Evolutionary conservation across 2,329 filamentous ascomycete species (phyloP), one percentile per base, ranked within the genome.

Genomic region (Ophiostoma montium): DNA sequence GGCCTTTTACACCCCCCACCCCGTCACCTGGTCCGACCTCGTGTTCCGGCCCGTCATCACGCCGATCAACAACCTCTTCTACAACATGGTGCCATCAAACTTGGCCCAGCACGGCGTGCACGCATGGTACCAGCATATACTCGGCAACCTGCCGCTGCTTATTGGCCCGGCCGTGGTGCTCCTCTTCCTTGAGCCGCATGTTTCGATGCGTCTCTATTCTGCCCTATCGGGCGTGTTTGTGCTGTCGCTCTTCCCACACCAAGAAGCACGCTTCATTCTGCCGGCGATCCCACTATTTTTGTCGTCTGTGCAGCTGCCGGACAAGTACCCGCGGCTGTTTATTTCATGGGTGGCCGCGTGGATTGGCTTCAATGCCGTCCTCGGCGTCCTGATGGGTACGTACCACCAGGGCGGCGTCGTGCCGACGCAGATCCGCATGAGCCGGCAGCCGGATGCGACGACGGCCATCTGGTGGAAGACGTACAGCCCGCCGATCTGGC

Each of bases 381-480:
- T 88, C 3, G 84, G 83, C 4, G 59, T 82, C 0, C 62, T 90
- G 43, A 88, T 89, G 82, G 85, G 85, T n/a, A 68, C 78, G 4
- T 90, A 86, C 59, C 85, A 90, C 62, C 85, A 90, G 65, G 85
- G 82, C 27, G 85, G 85, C 39, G 76, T 89, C 23, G 73, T 90
- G 1, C 82, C 84, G 0, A 79, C 78, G 7, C 85, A 90, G 58
- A 77, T 84, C 1, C 86, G 86, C 60, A 71, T 90, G 59, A 83
- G 79, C 58, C 76, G 75, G 49, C 80, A 84, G 55, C 71, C 76
- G 5, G 80, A 83, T 54, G 78, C 83, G 9, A 80, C 78, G 2
- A 72, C 82, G 32, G 82, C 81, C 3, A 71, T 85, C 46, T 90
- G 85, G 85, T 90, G 85, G 85, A 89, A 88, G 62, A 89, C 85